phyloP scores from a whole-genome alignment of 495 filamentous ascomycete genomes.

The Copromyces sp. region DNA sequence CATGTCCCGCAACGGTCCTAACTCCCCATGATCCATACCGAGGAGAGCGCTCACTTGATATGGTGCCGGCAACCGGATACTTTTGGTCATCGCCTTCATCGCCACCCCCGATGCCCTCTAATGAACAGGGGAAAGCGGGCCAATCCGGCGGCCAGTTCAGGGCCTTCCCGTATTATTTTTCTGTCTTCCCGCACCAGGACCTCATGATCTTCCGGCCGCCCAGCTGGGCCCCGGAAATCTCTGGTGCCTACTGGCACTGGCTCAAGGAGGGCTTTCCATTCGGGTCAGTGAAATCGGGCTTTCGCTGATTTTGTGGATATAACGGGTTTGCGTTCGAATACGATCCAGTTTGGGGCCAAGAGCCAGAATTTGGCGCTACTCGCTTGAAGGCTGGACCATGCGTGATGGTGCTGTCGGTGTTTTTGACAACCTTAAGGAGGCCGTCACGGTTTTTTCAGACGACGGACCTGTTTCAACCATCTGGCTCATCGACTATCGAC shows the following conservation, averaged over 20 bases:
- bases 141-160: not conserved
- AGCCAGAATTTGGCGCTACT: not conserved
- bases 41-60: no score
- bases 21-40: no score
- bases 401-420: not conserved
- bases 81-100: not conserved
- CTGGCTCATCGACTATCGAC: not conserved
- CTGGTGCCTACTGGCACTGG: not conserved
- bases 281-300: not conserved
- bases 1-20: no score
- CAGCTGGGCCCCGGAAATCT: not conserved
- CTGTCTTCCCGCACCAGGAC: not conserved
- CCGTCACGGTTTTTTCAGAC: no score
- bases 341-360: not conserved
- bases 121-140: not conserved
- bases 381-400: no score
- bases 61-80: not conserved
- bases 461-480: no score
- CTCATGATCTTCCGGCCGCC: not conserved
- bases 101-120: not conserved
- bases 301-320: not conserved
- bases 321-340: not conserved
- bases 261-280: not conserved
- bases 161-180: not conserved
- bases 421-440: no score